phyloP scores from a whole-genome alignment of 257 asterid genomes.

The Jacaranda copaia region DNA sequence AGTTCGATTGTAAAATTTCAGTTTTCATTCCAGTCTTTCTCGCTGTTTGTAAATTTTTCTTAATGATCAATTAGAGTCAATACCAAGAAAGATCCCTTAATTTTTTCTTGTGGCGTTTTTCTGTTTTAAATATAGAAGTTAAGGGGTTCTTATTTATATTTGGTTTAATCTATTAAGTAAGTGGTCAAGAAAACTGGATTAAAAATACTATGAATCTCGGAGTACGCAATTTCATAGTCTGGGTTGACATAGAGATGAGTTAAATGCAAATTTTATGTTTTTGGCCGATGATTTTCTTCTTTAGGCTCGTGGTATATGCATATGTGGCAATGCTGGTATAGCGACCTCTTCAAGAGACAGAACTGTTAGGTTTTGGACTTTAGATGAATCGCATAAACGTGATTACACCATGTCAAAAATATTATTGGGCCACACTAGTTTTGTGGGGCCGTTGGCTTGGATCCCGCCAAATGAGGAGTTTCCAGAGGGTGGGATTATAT shows the following conservation, averaged over 20 bases:
- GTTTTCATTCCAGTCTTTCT: not conserved
- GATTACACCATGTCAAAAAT: conserved; percentile 69
- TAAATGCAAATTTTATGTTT: not conserved
- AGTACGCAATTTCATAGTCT: conserved; percentile 1
- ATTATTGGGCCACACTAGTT: conserved; percentile 90
- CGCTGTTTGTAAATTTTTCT: not conserved
- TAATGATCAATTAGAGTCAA: no score
- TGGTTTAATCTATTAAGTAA: conserved; percentile 19
- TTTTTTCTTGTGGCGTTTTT: no score
- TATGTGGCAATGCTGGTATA: conserved; percentile 78
- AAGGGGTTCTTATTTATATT: not conserved
- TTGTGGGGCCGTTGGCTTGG: conserved; percentile 97
- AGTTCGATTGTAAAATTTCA: conserved; percentile 8
- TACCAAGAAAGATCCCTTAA: no score
- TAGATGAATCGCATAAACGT: conserved; percentile 62
- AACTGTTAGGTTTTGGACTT: conserved; percentile 85
- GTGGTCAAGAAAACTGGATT: conserved; percentile 7
- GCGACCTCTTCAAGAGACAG: conserved; percentile 96
- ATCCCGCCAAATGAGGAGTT: conserved; percentile 76
- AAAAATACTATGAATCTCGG: conserved; percentile 14
- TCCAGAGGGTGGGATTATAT: conserved; percentile 87
- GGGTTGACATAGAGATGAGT: conserved; percentile 16
- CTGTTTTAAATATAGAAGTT: not conserved
- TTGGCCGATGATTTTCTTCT: conserved; percentile 18
- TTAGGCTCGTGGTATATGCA: conserved; percentile 95